Evolutionary conservation across 148 eudicot genomes (phyloP), one percentile per base, ranked within the genome.

Genomic region (Selenicereus undatus): DNA sequence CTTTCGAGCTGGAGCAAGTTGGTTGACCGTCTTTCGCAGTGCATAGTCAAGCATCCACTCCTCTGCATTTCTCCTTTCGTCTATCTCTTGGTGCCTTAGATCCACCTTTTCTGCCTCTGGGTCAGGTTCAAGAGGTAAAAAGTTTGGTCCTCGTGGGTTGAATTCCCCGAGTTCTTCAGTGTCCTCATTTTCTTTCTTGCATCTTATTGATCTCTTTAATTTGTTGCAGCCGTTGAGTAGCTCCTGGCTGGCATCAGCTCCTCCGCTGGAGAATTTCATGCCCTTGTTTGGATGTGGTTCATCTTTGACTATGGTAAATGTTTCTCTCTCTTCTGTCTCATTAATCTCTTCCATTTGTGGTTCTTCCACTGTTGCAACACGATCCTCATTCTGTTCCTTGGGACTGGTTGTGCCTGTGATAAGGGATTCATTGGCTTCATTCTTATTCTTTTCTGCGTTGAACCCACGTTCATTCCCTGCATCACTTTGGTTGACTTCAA

Each of bases 11-110:
- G 94, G 94, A 56, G 90, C 90, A 20, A 95, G 96, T 71, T 86
- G 89, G 82, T 81, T 82, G 62, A 95, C 93, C 5, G 95, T 88
- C 82, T 87, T 89, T 65, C 76, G 90, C 21, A 95, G 88, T 78
- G 97, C 98, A 75, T 84, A 84, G 83, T 95, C 98, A 32, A 95
- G 81, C 97, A 93, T 93, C 94, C 94, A 95, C 79, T 95, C 98
- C 78, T 95, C 93, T 27, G 96, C 73, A 69, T 93, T 90, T 77
- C 84, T 93, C 83, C 90, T 87, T 35, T 89, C 97, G 54, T 93
- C 96, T 83, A 90, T 79, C 79, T 82, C 90, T 83, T 90, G 96
- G 76, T 93, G 98, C 89, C 79, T 90, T 32, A 95, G 90, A 84
- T 93, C 97, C 74, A 95, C 97, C 81, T 86, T 91, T 79, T 93